Evolutionary conservation across 1,284 basidiomycete genomes (phyloP).

Genomic region (Laetiporus sulphureus): DNA sequence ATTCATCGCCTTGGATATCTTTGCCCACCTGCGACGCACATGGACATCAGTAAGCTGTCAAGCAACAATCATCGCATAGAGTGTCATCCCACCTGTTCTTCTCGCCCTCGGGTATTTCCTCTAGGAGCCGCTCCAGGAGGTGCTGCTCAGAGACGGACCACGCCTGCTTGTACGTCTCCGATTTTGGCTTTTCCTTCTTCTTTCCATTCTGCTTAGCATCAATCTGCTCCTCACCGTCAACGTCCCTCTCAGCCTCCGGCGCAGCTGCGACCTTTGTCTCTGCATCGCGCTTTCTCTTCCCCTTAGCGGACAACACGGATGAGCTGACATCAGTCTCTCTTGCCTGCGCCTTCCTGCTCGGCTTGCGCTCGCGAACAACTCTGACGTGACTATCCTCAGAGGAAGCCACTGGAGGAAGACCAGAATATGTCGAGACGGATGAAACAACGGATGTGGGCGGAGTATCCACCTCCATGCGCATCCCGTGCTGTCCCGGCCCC

Average conservation of each 20-base stretch:
- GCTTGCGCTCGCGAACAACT: conserved; percentile 6
- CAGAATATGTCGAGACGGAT: conserved; percentile 3
- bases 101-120: conserved; percentile 71
- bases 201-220: conserved; percentile 17
- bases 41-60: neutral
- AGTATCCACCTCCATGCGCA: conserved; percentile 17
- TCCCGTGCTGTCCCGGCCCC: conserved; percentile 6
- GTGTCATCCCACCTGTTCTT: conserved; percentile 50
- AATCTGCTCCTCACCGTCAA: conserved; percentile 1
- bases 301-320: too few relatives aligned
- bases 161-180: conserved; percentile 69
- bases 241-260: neutral
- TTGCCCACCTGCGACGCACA: conserved; percentile 52
- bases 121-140: conserved; percentile 60
- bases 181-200: conserved; percentile 31
- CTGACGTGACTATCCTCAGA: neutral
- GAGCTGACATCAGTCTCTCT: too few relatives aligned
- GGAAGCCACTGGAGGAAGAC: neutral
- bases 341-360: conserved; percentile 9
- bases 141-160: conserved; percentile 74
- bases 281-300: neutral
- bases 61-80: too few relatives aligned
- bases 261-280: neutral
- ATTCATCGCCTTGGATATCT: conserved; percentile 74
- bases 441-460: conserved; percentile 15